A percentile compares a stretch with the other conserved stretches of the same genome.
phyloP scores from a whole-genome alignment of 169 alveolate genomes.

The Plasmodium fragile region DNA sequence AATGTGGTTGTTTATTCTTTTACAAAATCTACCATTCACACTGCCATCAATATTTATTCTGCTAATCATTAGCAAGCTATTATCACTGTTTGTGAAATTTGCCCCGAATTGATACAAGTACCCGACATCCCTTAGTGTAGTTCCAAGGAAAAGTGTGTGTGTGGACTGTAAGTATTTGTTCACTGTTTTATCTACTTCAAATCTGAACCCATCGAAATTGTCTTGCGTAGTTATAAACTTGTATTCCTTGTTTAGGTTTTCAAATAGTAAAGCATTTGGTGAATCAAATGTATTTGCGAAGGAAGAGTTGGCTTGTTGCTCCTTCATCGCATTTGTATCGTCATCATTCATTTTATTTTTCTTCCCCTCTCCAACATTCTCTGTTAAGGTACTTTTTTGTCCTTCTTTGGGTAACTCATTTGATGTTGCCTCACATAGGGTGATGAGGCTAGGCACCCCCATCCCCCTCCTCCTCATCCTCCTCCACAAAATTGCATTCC shows the following conservation, averaged over 20 bases:
- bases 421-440: slow-evolving; percentile 12
- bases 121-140: slow-evolving; percentile 87
- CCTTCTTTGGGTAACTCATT: slow-evolving; percentile 1
- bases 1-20: slow-evolving; percentile 77
- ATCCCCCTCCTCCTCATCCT: neutral
- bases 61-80: slow-evolving; percentile 86
- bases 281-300: slow-evolving; percentile 56
- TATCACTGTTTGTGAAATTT: slow-evolving; percentile 88
- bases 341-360: neutral
- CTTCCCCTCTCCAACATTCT: neutral
- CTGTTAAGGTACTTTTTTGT: neutral
- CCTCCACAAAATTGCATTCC: neutral
- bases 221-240: slow-evolving; percentile 91
- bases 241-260: slow-evolving; percentile 90
- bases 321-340: slow-evolving; percentile 25
- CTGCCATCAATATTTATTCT: slow-evolving; percentile 90
- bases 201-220: slow-evolving; percentile 93
- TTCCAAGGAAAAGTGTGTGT: slow-evolving; percentile 91
- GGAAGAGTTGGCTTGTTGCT: neutral
- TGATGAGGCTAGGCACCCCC: neutral
- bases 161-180: slow-evolving; percentile 88
- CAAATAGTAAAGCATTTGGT: slow-evolving; percentile 78
- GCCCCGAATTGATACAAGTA: slow-evolving; percentile 92
- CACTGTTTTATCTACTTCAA: slow-evolving; percentile 90
- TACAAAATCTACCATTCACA: slow-evolving; percentile 84